These are phyloP conservation scores for Limonium bicolor DNA, from an alignment of 148 eudicot genomes.

Conservation along the genomic window DNA sequence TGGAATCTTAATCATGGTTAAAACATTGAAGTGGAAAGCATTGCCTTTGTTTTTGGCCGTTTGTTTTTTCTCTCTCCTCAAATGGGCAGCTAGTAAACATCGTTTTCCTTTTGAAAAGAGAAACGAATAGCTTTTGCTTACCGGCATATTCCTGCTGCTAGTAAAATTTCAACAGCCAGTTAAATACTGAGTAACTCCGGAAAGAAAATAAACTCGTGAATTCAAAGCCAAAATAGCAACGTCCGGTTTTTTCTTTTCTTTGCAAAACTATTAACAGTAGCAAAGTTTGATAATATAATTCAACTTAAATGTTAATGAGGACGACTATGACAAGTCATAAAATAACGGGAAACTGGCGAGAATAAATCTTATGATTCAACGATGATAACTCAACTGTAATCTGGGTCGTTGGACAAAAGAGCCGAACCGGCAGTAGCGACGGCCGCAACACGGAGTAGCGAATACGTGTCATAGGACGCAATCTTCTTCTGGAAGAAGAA, in stretches of 20 bases:
- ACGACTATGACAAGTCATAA: not conserved
- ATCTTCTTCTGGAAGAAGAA: slow-evolving; percentile 31
- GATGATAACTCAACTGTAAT: slow-evolving; percentile 21
- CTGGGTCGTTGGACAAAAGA: slow-evolving; percentile 15
- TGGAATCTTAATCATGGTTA: not conserved
- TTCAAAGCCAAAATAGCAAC: not conserved
- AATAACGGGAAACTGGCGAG: not conserved
- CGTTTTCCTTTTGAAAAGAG: not conserved
- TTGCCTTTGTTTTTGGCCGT: not conserved
- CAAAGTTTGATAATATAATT: too few species aligned
- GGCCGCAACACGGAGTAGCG: slow-evolving; percentile 26
- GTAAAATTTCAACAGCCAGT: not conserved
- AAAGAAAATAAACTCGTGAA: not conserved
- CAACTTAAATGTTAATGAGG: not conserved
- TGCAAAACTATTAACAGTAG: too few species aligned
- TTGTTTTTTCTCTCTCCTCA: not conserved
- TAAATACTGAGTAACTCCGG: not conserved
- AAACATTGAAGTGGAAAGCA: not conserved
- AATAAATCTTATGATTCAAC: too few species aligned
- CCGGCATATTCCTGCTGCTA: too few species aligned
- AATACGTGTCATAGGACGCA: slow-evolving; percentile 9
- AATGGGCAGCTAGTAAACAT: not conserved
- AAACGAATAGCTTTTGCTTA: not conserved
- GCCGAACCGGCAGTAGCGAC: slow-evolving; percentile 57
- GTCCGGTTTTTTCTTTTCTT: too few species aligned